A percentile compares a stretch with the other conserved stretches of the same genome.
Conservation (phyloP, 768 basidiomycete species). For the Tricholoma sp. region DNA sequence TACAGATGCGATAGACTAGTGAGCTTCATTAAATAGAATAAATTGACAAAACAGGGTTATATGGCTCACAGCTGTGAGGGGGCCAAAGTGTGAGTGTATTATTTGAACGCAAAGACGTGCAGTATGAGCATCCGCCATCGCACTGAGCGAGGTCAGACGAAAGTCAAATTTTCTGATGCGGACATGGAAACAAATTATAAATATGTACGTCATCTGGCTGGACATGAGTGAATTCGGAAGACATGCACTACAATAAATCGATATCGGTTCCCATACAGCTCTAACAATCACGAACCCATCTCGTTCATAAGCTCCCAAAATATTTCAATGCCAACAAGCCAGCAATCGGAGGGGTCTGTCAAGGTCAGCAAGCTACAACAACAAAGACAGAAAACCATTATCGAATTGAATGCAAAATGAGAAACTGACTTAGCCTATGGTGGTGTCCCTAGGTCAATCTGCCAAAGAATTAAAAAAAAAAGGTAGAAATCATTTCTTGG, state of each 20-base stretch:
- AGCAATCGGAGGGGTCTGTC: background rate
- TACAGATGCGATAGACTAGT: conserved; percentile 49
- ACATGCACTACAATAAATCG: background rate
- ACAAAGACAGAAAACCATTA: background rate
- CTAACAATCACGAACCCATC: background rate
- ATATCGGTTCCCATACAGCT: background rate
- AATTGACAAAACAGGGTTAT: background rate
- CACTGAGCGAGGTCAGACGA: background rate
- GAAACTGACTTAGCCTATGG: conserved; percentile 1
- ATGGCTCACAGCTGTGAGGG: conserved; percentile 52
- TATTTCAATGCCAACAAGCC: background rate
- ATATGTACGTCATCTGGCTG: background rate
- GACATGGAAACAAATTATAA: background rate
- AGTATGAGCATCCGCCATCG: conserved; percentile 56
- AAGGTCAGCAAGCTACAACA: conserved; percentile 1
- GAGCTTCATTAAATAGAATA: background rate
- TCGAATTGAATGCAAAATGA: background rate
- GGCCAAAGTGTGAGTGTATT: conserved; percentile 54
- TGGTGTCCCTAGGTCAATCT: background rate
- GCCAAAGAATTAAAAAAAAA: background rate
- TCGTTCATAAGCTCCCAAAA: background rate
- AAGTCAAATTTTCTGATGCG: background rate
- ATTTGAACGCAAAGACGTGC: conserved; percentile 52
- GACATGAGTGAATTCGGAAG: background rate
- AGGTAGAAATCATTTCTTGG: background rate